Base-by-base conservation (phyloP, 768 basidiomycete species). In the Suillus clintonianus region DNA sequence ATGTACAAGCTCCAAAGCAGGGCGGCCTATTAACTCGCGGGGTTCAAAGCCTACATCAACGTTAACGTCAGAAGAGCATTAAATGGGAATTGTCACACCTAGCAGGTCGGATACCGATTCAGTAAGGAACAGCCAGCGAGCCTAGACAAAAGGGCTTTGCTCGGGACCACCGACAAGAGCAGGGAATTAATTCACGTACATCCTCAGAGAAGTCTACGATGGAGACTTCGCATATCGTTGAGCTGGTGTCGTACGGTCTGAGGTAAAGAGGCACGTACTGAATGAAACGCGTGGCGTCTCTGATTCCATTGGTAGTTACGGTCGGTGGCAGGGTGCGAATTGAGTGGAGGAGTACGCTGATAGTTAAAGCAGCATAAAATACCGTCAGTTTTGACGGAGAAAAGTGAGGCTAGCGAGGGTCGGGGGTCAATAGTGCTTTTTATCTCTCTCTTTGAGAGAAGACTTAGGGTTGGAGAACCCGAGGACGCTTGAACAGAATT, bases 191-290 rank as follows among this genome's bases (percentile, higher is more conserved):
- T 37, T 19, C 55, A 67, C 74, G 68, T 70, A 90, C 90, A 76
- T 91, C 82, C 76, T 89, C 84, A 4, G 89, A 86, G 75, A 92
- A 92, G 76, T 94, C 91, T 59, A 91, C 87, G 69, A 92, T 93
- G 22, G 86, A 89, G 64, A 93, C 91, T 92, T 70, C 8, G 27
- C 56, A 27, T 14, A 24, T 14, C 37, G 19, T 42, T 75, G 24
- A 74, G 66, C 43, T 15, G n/a, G 19, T 59, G 19, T 60, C 53
- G 19, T 17, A n/a, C 10, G n/a, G 50, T 50, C 32, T 30, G 47
- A 61, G 43, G 45, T 22, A 47, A 67, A 32, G 58, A 65, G 63
- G 14, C 41, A 85, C 89, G 60, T 64, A 92, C 91, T 92, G 83
- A 91, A 93, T 36, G 91, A 93, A 43, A 92, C 82, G 68, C 84